phyloP scores from a whole-genome alignment of 768 basidiomycete genomes.

The Trametes cingulata region DNA sequence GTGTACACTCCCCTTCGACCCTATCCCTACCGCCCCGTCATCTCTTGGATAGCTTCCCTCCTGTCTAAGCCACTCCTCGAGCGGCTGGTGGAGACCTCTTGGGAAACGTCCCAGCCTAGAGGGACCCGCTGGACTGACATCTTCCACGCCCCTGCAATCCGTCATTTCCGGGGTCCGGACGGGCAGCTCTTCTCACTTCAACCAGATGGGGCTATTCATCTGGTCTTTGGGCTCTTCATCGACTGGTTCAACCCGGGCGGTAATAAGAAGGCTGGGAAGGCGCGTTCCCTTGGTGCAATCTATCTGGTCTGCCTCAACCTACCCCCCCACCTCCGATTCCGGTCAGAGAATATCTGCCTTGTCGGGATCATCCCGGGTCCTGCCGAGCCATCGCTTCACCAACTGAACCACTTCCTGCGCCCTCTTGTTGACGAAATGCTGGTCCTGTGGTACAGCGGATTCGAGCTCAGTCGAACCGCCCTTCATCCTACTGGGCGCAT shows the following conservation, averaged over 20 bases:
- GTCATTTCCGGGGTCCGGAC: not conserved
- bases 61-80: not conserved
- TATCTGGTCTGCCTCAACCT: slow-evolving; percentile 35
- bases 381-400: slow-evolving; percentile 20
- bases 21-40: not conserved
- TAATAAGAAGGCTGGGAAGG: not conserved
- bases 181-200: not conserved
- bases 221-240: not conserved
- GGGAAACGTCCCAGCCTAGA: not conserved
- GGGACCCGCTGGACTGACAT: not conserved
- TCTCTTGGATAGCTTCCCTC: not conserved
- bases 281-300: slow-evolving; percentile 14
- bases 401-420: slow-evolving; percentile 27
- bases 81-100: not conserved
- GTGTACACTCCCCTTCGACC: not conserved
- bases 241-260: slow-evolving; percentile 16
- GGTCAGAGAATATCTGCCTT: slow-evolving; percentile 35
- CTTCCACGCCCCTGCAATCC: not conserved
- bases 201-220: not conserved
- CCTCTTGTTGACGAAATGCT: slow-evolving; percentile 29
- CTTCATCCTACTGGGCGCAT: not conserved
- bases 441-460: slow-evolving; percentile 20
- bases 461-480: slow-evolving; percentile 18
- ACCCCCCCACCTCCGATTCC: slow-evolving; percentile 32
- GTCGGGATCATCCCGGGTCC: slow-evolving; percentile 29